Conservation (phyloP, 2,329 filamentous ascomycete genomes). For the Incumbomyces lentus region DNA sequence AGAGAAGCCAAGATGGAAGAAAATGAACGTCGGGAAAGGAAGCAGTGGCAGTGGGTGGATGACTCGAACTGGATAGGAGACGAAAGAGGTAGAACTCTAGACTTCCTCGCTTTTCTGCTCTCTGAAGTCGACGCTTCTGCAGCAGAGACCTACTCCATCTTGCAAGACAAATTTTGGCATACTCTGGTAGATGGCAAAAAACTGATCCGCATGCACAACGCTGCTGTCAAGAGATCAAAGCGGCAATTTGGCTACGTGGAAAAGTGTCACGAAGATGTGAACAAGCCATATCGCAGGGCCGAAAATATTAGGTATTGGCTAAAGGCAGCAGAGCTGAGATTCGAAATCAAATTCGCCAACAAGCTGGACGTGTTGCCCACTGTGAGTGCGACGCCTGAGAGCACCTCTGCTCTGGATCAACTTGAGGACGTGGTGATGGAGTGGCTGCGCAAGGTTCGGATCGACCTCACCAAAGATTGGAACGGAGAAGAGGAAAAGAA, state of each 20-base stretch:
- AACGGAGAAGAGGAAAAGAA: conserved; percentile 26
- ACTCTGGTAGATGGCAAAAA: conserved; percentile 68
- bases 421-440: conserved; percentile 74
- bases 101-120: conserved; percentile 68
- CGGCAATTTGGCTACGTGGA: conserved; percentile 84
- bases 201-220: conserved; percentile 82
- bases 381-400: conserved; percentile 59
- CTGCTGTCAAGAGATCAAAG: conserved; percentile 71
- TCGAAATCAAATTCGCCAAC: conserved; percentile 63
- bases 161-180: conserved; percentile 49
- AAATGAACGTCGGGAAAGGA: conserved; percentile 59
- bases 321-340: conserved; percentile 89
- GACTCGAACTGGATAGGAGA: conserved; percentile 53
- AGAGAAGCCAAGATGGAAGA: conserved; percentile 69
- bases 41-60: conserved; percentile 69
- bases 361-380: conserved; percentile 77
- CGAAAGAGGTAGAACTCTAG: conserved; percentile 67
- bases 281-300: conserved; percentile 84
- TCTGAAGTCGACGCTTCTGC: conserved; percentile 7
- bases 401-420: conserved; percentile 57
- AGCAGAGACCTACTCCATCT: conserved; percentile 8
- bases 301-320: conserved; percentile 94
- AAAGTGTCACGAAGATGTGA: conserved; percentile 79
- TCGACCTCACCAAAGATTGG: conserved; percentile 72
- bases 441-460: conserved; percentile 74